Percentiles rank a stretch among this genome's conserved stretches.
These are phyloP conservation scores for Piromyces sp. DNA, from an alignment of 192 early-diverging fungal species.

Conservation along the genomic window DNA sequence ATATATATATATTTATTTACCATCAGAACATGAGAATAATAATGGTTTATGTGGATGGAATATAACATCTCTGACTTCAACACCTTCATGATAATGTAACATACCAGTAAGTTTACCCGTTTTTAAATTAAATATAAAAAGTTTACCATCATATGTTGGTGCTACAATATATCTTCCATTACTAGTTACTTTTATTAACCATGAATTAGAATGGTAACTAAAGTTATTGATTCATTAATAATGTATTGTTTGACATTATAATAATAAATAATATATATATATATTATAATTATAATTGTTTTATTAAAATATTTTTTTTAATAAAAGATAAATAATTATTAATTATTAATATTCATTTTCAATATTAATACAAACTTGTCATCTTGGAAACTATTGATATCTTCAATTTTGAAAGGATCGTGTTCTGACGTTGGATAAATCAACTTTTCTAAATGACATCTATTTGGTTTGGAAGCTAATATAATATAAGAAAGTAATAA, in stretches of 20 bases:
- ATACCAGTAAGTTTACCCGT: constrained; percentile 59
- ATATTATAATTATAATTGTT: too few relatives aligned
- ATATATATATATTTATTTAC: constrained; percentile 25
- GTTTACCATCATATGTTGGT: constrained; percentile 73
- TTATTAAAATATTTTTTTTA: too few relatives aligned
- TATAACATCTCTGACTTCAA: constrained; percentile 84
- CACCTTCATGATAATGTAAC: constrained; percentile 64
- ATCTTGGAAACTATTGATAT: constrained; percentile 59
- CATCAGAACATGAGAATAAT: constrained; percentile 72
- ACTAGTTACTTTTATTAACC: constrained; percentile 74
- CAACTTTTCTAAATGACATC: constrained; percentile 68
- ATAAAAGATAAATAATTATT: too few relatives aligned
- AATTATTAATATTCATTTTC: too few relatives aligned
- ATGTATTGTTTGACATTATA: too few relatives aligned
- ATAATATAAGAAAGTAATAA: neutral
- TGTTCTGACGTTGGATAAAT: constrained; percentile 60
- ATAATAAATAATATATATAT: too few relatives aligned
- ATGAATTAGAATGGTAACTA: constrained; percentile 78
- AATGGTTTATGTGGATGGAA: constrained; percentile 67
- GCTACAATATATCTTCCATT: constrained; percentile 81
- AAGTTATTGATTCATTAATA: too few relatives aligned
- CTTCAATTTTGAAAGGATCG: constrained; percentile 51
- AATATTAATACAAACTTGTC: constrained; percentile 41
- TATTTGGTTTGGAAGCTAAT: constrained; percentile 63
- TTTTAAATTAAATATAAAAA: constrained; percentile 64